Percentiles rank a stretch among this genome's conserved stretches.
These are phyloP conservation scores for Lathyrus sativus DNA, from an alignment of 306 rosid species.

Conservation along the genomic window DNA sequence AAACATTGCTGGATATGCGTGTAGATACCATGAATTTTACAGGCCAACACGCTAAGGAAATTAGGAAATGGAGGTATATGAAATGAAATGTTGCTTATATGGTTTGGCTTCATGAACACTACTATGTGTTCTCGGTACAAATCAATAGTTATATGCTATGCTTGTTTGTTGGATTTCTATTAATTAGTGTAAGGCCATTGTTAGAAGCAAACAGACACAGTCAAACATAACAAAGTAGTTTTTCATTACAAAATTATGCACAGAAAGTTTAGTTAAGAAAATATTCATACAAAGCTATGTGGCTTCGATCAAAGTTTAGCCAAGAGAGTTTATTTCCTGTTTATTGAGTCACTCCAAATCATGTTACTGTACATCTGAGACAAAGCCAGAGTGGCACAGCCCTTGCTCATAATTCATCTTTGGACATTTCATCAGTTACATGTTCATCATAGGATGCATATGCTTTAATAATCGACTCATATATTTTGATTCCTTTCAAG, in stretches of 20 bases:
- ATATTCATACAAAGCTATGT: slow-evolving; percentile 14
- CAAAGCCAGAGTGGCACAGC: not conserved
- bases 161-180: not conserved
- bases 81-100: too few relatives aligned
- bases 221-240: not conserved
- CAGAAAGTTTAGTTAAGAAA: slow-evolving; percentile 21
- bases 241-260: not conserved
- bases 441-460: slow-evolving; percentile 61
- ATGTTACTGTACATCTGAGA: slow-evolving; percentile 24
- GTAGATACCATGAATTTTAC: too few relatives aligned
- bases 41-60: too few relatives aligned
- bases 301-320: slow-evolving; percentile 4
- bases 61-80: too few relatives aligned
- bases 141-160: not conserved
- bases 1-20: too few relatives aligned
- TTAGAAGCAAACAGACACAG: not conserved
- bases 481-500: slow-evolving; percentile 75
- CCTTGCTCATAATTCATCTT: too few relatives aligned
- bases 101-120: not conserved
- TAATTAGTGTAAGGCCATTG: not conserved
- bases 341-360: slow-evolving; percentile 2
- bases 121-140: too few relatives aligned
- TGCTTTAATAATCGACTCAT: slow-evolving; percentile 66
- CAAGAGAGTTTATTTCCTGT: not conserved
- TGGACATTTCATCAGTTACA: slow-evolving; percentile 38